A percentile compares a stretch with the other conserved stretches of the same genome.
phyloP scores from a whole-genome alignment of 169 alveolate genomes.

The Toxoplasma gondii region DNA sequence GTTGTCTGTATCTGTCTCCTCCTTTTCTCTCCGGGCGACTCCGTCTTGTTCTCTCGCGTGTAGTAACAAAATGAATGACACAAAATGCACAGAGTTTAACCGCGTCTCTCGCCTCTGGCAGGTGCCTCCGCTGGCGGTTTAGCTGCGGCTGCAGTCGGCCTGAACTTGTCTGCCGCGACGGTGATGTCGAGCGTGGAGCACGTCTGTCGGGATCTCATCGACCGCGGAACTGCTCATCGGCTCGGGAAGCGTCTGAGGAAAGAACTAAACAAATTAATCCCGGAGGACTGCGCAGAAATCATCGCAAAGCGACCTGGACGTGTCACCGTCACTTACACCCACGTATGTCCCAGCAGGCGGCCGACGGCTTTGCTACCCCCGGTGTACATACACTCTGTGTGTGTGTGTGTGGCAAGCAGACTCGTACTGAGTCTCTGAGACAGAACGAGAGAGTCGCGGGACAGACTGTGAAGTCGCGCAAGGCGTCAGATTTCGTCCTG shows the following conservation, averaged over 20 bases:
- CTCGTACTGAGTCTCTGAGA: too few relatives aligned
- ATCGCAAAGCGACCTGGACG: constrained; percentile 51
- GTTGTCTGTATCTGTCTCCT: not conserved
- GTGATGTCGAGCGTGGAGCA: constrained; percentile 15
- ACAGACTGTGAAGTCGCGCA: not conserved
- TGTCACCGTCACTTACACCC: constrained; percentile 60
- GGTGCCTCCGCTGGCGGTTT: constrained; percentile 11
- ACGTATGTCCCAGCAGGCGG: constrained; percentile 14
- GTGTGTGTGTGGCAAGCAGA: too few relatives aligned
- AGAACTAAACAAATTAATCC: constrained; percentile 56
- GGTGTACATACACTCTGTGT: not conserved
- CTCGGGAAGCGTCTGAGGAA: constrained; percentile 36
- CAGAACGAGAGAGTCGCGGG: too few relatives aligned
- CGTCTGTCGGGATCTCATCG: not conserved
- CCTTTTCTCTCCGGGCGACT: not conserved
- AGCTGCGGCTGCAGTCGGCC: constrained; percentile 12
- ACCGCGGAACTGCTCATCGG: constrained; percentile 59
- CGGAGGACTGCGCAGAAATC: constrained; percentile 54
- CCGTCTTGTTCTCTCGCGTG: too few relatives aligned
- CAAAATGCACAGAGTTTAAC: too few relatives aligned
- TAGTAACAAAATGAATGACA: too few relatives aligned
- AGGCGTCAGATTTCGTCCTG: not conserved
- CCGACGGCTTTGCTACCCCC: not conserved
- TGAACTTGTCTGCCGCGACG: not conserved
- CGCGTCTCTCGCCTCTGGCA: not conserved